Base-by-base conservation (phyloP, 192 early-diverging fungal species). In the Dissophora ornata region DNA sequence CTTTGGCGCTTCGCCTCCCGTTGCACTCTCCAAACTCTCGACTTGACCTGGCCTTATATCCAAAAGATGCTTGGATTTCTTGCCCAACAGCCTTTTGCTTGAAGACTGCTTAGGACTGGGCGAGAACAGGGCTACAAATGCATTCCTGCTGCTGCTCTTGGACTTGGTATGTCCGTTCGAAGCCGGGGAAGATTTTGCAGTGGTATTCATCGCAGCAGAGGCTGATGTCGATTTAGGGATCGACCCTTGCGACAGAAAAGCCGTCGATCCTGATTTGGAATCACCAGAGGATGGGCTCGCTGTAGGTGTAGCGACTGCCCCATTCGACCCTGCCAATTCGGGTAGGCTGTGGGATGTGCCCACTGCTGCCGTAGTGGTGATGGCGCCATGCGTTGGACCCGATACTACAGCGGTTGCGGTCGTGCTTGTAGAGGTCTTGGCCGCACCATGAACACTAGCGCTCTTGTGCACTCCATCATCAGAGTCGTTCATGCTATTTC, bases 401-500 rank as follows among this genome's bases (percentile, higher is more conserved):
- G 57, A 8, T 8, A 38, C 22, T 3, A 25, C 11, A 3, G 29
- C 4, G 2, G 55, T 30, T 3, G 57, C n/a, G 5, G 7, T 15
- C 22, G n/a, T n/a, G n/a, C n/a, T n/a, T n/a, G n/a, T n/a, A n/a
- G 57, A 34, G 9, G 44, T 16, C 21, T 33, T 44, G 3, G 16
- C 47, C 4, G 36, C 40, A 24, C 42, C 49, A 56, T 52, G 61
- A 42, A 42, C 65, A 33, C 45, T 38, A 33, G 50, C 44, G 21
- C 21, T 62, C n/a, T n/a, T 62, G 10, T 9, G 50, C 40, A 22
- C 29, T 19, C 45, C 38, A n/a, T 51, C 67, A 13, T 73, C 65
- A 34, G 54, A 61, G 24, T 28, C 66, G 26, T 62, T 75, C 50
- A 73, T 49, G 34, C 59, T 75, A 26, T 82, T 73, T 11, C 64